A percentile compares a stretch with the other conserved stretches of the same genome.
These are phyloP conservation scores for Hypoxylon sp. DNA, from an alignment of 2,329 filamentous ascomycete species.

Conservation along the genomic window DNA sequence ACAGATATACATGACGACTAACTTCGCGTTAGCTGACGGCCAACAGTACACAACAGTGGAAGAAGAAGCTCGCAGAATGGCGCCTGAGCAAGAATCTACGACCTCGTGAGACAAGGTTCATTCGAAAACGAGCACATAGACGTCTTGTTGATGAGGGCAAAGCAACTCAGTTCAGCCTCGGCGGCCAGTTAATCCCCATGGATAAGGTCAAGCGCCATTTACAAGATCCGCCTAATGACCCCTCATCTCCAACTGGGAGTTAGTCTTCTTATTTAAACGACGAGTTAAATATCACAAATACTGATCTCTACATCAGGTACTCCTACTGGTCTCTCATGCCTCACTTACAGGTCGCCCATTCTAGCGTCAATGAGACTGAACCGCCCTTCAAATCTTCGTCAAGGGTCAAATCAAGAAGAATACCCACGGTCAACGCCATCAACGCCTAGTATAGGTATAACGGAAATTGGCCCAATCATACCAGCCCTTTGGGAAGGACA, in stretches of 20 bases:
- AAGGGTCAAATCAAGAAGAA: background rate
- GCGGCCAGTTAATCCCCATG: background rate
- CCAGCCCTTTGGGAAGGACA: too few relatives aligned
- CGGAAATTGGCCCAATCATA: too few relatives aligned
- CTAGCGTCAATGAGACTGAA: background rate
- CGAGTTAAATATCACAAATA: too few relatives aligned
- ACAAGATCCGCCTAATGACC: background rate
- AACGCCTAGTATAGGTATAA: background rate
- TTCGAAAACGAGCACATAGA: background rate
- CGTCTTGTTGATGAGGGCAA: background rate
- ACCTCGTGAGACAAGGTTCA: background rate
- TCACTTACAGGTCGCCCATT: constrained; percentile 5
- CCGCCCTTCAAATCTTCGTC: background rate
- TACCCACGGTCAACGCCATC: background rate
- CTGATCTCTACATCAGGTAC: background rate
- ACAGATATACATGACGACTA: background rate
- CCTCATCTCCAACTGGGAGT: constrained; percentile 9
- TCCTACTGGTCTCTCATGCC: constrained; percentile 1
- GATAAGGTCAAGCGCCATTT: constrained; percentile 9
- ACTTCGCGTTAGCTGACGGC: background rate
- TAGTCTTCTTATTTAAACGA: constrained; percentile 2
- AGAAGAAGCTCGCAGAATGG: constrained; percentile 12
- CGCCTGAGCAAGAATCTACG: background rate
- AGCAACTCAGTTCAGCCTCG: constrained; percentile 2
- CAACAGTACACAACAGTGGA: constrained; percentile 13